A percentile compares a stretch with the other conserved stretches of the same genome.
These are phyloP conservation scores for Penicillium antarcticum DNA, from an alignment of 495 filamentous ascomycete species.

Conservation along the genomic window DNA sequence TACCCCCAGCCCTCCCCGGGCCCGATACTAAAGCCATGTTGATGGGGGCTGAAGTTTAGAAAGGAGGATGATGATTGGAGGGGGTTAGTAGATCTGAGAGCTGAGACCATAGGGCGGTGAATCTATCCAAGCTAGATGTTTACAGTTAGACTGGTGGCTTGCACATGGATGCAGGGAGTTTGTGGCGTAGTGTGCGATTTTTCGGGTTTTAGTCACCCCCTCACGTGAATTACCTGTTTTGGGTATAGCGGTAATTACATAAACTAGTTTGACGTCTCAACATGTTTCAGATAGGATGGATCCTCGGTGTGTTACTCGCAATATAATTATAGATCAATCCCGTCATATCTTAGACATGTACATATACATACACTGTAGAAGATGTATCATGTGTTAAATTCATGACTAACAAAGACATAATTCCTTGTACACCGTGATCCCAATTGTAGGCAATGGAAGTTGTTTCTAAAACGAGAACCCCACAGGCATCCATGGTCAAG, in stretches of 20 bases:
- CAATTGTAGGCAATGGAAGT: neutral
- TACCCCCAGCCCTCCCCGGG: constrained; percentile 51
- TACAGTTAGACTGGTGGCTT: neutral
- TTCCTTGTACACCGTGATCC: neutral
- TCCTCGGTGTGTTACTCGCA: neutral
- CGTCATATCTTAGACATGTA: neutral
- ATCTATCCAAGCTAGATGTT: neutral
- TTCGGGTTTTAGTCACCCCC: neutral
- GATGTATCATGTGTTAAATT: neutral
- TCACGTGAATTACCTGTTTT: neutral
- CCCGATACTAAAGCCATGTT: constrained; percentile 61
- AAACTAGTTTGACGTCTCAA: constrained; percentile 18
- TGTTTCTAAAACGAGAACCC: constrained; percentile 1
- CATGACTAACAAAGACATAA: constrained; percentile 1
- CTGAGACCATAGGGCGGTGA: neutral
- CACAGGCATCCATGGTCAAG: neutral
- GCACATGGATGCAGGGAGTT: neutral
- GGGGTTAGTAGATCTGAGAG: constrained; percentile 3
- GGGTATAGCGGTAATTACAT: no score
- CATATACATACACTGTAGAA: no score
- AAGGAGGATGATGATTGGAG: neutral
- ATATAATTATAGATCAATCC: neutral
- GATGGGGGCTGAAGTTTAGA: neutral
- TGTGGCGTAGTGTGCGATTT: neutral
- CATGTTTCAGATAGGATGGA: constrained; percentile 27